These are phyloP conservation scores for Phalaenopsis hybrid DNA, from an alignment of 116 monocot genomes.

Conservation along the genomic window DNA sequence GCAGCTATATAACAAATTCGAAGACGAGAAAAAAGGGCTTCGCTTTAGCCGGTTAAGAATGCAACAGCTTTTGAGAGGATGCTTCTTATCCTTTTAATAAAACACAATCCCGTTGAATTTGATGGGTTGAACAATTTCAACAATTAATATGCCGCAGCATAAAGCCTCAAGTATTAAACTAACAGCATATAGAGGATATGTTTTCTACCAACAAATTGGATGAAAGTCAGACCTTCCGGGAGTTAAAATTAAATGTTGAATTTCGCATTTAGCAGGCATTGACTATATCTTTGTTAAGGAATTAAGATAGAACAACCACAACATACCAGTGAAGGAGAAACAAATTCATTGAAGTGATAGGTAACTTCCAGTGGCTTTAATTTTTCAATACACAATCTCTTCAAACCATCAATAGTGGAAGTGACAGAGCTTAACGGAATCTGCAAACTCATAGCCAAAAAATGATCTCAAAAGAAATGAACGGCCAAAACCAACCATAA, in stretches of 20 bases:
- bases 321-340: conserved; percentile 78
- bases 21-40: too few relatives aligned
- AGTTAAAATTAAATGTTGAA: not conserved
- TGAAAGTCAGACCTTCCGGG: conserved; percentile 9
- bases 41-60: too few relatives aligned
- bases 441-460: conserved; percentile 20
- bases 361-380: conserved; percentile 81
- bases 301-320: not conserved
- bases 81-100: too few relatives aligned
- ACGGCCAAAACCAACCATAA: not conserved
- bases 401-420: conserved; percentile 82
- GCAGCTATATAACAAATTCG: too few relatives aligned
- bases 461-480: not conserved
- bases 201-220: conserved; percentile 4
- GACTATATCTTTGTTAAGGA: not conserved
- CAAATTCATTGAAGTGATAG: conserved; percentile 86
- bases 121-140: conserved; percentile 63
- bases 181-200: conserved; percentile 19
- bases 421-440: conserved; percentile 75
- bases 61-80: too few relatives aligned
- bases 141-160: conserved; percentile 56
- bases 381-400: conserved; percentile 79
- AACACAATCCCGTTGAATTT: conserved; percentile 16
- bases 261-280: not conserved
- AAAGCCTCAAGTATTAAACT: conserved; percentile 40